These are phyloP conservation scores for Furcasterigmium sp. DNA, from an alignment of 2,329 filamentous ascomycete genomes.

Conservation along the genomic window DNA sequence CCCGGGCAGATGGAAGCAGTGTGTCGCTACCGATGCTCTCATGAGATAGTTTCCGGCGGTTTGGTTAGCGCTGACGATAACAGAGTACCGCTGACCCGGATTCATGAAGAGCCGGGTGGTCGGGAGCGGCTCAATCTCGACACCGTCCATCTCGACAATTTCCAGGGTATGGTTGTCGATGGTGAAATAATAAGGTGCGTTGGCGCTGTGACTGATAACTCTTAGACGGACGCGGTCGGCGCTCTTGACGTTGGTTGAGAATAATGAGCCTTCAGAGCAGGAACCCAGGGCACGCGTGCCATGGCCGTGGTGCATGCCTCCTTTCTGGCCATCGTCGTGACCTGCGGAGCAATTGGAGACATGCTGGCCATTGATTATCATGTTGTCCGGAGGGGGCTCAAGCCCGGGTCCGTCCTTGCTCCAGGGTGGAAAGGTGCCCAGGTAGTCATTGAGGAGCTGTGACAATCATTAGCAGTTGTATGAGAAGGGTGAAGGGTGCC, in stretches of 20 bases:
- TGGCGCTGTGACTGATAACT: conserved; percentile 33
- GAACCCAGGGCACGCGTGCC: neutral
- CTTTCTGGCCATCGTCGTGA: conserved; percentile 7
- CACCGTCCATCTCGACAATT: conserved; percentile 33
- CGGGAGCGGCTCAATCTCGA: conserved; percentile 27
- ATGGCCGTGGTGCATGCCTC: neutral
- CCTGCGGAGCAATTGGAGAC: conserved; percentile 28
- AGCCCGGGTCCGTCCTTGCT: conserved; percentile 26
- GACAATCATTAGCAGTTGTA: conserved; percentile 4
- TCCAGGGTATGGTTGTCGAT: conserved; percentile 30
- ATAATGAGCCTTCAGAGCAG: conserved; percentile 25
- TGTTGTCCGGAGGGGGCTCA: conserved; percentile 33
- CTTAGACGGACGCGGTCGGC: conserved; percentile 24
- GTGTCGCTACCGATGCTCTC: conserved; percentile 18
- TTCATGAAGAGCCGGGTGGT: conserved; percentile 30
- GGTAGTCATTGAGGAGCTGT: conserved; percentile 22
- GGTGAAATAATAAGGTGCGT: conserved; percentile 30
- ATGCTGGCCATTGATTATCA: conserved; percentile 33
- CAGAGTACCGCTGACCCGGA: conserved; percentile 31
- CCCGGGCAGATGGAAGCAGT: conserved; percentile 10
- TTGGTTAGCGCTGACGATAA: conserved; percentile 27
- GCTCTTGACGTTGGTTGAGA: conserved; percentile 22
- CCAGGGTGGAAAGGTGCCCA: conserved; percentile 24
- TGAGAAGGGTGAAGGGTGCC: conserved; percentile 3
- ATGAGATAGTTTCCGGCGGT: conserved; percentile 25